Evolutionary conservation across 352 stramenopile species (phyloP).

Genomic region (Pythium graminicola): DNA sequence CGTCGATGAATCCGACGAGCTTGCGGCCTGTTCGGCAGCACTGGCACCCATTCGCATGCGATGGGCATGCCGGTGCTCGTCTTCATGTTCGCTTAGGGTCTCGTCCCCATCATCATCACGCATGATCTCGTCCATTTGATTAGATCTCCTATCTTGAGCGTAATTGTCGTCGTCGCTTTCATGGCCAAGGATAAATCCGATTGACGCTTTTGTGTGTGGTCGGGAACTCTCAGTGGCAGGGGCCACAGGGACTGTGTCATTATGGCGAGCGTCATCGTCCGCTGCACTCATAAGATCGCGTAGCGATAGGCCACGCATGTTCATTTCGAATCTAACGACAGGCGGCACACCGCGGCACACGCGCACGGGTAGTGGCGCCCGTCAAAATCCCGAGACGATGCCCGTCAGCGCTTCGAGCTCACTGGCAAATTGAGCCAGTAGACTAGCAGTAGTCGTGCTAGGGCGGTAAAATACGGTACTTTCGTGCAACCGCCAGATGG

Average conservation of each 20-base stretch:
- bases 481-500: slow-evolving; percentile 8
- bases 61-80: not conserved
- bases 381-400: too few relatives aligned
- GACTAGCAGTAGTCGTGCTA: slow-evolving; percentile 7
- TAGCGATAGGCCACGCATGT: slow-evolving; percentile 19
- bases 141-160: not conserved
- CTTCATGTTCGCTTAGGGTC: slow-evolving; percentile 10
- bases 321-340: not conserved
- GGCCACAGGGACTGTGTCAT: not conserved
- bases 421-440: slow-evolving; percentile 10
- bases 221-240: not conserved
- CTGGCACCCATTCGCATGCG: not conserved
- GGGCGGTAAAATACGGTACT: slow-evolving; percentile 10
- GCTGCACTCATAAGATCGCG: slow-evolving; percentile 22
- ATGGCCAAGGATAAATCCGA: slow-evolving; percentile 20
- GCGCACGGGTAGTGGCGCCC: not conserved
- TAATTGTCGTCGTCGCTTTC: slow-evolving; percentile 11
- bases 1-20: not conserved
- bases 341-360: not conserved
- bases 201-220: slow-evolving; percentile 11
- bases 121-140: slow-evolving; percentile 8
- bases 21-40: not conserved
- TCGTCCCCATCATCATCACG: slow-evolving; percentile 10
- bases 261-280: slow-evolving; percentile 9
- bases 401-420: not conserved